Evolutionary conservation across 2,329 filamentous ascomycete genomes (phyloP), one percentile per base, ranked within the genome.

Genomic region (Cyanodermella asteris): DNA sequence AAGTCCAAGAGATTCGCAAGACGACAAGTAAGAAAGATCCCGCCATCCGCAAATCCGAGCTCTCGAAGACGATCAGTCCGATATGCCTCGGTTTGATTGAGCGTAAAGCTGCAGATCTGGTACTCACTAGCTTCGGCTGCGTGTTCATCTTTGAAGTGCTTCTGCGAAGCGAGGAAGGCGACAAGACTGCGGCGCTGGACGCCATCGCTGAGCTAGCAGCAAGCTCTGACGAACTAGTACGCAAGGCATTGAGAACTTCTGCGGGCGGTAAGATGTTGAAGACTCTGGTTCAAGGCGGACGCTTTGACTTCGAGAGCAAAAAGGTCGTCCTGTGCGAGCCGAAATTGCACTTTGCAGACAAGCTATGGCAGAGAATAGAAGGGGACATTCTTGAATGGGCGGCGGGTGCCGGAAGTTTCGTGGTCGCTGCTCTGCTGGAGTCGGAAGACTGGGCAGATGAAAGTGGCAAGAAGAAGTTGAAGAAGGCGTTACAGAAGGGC

Each of bases 1-100:
- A 93, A 46, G 54, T 93, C 13, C 73, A 77, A 41, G 64, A 68
- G 28, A 73, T 91, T 34, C 71, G 87, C 27, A 65, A 71, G 37
- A 70, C 63, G 9, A 94, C 82, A 2, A 91, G 78, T 34, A 97
- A 94, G 55, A 97, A 97, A 51, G 80, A 91, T 29, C 60, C 78
- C 1, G 70, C 73, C 27, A 50, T 63, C 13, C 67, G 87, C 30
- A 68, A 75, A 29, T 60, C 66, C 37, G 87, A 93, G 45, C 56
- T 97, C 20, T 56, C 78, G 13, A 65, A 69, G 30, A 61, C 69
- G 7, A 53, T 91, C 15, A 81, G 80, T 2, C 69, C 76, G 2
- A 63, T 70, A 16, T 55, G 94, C 3, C 59, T 97, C 16, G 62
- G 69, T 21, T 66, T 77, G 19, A 72, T 94, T 30, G 61, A 66